Percentiles rank a stretch among this genome's conserved stretches.
phyloP scores from a whole-genome alignment of 805 yeast genomes.

The Myxozyma lipomycoides region DNA sequence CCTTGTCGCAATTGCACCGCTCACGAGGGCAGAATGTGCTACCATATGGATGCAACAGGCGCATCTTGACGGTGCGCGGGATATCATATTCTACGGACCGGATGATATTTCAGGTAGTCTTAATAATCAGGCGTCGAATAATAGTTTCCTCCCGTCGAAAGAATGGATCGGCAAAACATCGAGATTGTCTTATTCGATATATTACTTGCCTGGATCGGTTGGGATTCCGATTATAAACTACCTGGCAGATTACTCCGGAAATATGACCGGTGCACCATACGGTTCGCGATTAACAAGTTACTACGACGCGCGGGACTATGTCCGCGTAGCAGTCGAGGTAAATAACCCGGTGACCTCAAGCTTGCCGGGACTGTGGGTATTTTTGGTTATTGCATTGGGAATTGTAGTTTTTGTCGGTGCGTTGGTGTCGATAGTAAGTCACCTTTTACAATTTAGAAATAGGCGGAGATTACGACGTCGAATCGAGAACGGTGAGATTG shows the following conservation, averaged over 20 bases:
- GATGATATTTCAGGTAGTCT: neutral
- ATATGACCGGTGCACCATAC: slow-evolving; percentile 24
- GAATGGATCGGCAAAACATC: slow-evolving; percentile 8
- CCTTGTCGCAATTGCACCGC: slow-evolving; percentile 23
- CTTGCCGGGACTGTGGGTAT: slow-evolving; percentile 24
- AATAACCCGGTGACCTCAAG: neutral
- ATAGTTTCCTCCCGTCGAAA: neutral
- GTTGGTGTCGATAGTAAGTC: slow-evolving; percentile 9
- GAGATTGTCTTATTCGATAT: slow-evolving; percentile 21
- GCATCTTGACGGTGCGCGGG: slow-evolving; percentile 20
- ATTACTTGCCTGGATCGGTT: slow-evolving; percentile 6
- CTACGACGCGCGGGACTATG: slow-evolving; percentile 25
- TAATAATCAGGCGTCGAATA: neutral
- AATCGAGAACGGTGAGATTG: slow-evolving; percentile 24
- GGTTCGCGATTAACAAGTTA: slow-evolving; percentile 9
- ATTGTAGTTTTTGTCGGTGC: slow-evolving; percentile 6
- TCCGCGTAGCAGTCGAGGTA: slow-evolving; percentile 24
- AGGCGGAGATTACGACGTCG: slow-evolving; percentile 21
- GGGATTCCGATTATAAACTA: slow-evolving; percentile 11
- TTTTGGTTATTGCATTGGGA: slow-evolving; percentile 22
- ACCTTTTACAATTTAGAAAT: slow-evolving; percentile 10
- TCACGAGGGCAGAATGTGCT: slow-evolving; percentile 14
- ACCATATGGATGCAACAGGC: slow-evolving; percentile 21
- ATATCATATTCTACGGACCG: slow-evolving; percentile 18
- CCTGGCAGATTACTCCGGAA: slow-evolving; percentile 22